Evolutionary conservation across 257 asterid species (phyloP).

Genomic region (Vinca minor): DNA sequence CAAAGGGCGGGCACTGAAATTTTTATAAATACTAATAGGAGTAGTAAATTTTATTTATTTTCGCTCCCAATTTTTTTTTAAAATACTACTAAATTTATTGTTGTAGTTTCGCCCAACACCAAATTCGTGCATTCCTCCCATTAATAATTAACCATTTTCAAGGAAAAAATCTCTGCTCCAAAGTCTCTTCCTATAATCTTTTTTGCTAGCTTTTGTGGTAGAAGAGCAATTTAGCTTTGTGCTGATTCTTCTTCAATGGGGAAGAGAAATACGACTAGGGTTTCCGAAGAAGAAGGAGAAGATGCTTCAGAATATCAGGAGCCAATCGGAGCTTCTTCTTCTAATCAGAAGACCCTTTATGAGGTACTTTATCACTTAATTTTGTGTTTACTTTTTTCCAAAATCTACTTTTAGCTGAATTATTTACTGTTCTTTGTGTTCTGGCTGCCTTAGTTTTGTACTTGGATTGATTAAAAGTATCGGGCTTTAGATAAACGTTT

Average conservation of each 20-base stretch:
- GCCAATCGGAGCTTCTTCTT: slow-evolving; percentile 31
- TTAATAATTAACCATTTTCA: neutral
- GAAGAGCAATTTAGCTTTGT: neutral
- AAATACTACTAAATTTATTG: too few relatives aligned
- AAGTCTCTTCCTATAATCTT: too few relatives aligned
- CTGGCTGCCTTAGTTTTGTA: neutral
- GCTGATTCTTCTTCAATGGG: slow-evolving; percentile 47
- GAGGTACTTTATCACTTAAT: too few relatives aligned
- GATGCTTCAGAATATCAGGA: slow-evolving; percentile 25
- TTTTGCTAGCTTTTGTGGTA: neutral
- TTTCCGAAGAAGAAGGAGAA: slow-evolving; percentile 46
- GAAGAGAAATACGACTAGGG: slow-evolving; percentile 52
- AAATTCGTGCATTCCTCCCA: too few relatives aligned
- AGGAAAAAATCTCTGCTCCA: too few relatives aligned
- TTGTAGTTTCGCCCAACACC: too few relatives aligned
- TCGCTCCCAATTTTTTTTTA: too few relatives aligned
- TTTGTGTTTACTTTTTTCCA: too few relatives aligned
- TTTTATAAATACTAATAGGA: too few relatives aligned
- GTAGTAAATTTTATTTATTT: too few relatives aligned
- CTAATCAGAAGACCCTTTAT: slow-evolving; percentile 50
- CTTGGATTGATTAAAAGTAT: neutral
- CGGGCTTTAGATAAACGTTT: neutral
- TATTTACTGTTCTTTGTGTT: neutral
- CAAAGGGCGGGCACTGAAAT: too few relatives aligned
- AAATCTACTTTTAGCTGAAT: neutral